These are phyloP conservation scores for Fusarium miscanthi DNA, from an alignment of 2,329 filamentous ascomycete genomes.

Conservation along the genomic window DNA sequence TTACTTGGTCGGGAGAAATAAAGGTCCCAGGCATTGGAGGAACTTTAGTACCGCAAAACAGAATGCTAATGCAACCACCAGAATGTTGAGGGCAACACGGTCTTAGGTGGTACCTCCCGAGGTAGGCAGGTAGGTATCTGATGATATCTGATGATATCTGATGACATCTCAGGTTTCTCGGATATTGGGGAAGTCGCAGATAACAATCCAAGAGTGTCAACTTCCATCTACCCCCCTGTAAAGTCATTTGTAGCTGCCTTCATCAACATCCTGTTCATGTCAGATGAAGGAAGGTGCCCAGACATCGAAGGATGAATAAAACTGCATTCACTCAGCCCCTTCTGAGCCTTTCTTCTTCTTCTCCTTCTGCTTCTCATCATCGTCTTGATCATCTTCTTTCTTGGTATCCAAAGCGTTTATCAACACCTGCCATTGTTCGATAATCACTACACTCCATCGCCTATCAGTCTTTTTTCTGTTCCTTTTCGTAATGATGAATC, in stretches of 20 bases:
- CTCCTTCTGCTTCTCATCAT: constrained; percentile 5
- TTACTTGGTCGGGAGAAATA: background rate
- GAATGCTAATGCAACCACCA: background rate
- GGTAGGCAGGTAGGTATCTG: background rate
- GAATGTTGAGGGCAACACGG: background rate
- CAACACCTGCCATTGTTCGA: background rate
- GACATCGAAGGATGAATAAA: constrained; percentile 5
- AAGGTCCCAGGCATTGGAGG: background rate
- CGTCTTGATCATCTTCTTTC: background rate
- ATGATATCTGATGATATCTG: background rate
- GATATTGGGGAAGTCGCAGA: background rate
- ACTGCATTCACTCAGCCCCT: background rate
- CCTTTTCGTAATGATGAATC: constrained; percentile 13
- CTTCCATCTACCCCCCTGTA: background rate
- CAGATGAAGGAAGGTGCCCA: constrained; percentile 16
- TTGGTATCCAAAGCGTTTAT: background rate
- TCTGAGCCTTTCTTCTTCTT: constrained; percentile 3
- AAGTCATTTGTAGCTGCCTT: constrained; percentile 12
- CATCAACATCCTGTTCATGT: background rate
- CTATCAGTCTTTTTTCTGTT: background rate
- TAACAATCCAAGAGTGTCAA: background rate
- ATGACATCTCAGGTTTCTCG: background rate
- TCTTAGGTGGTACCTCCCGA: background rate
- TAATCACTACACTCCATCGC: background rate
- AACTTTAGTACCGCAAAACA: background rate